Base-by-base conservation (phyloP, 345 rosid species). In the Pistacia atlantica region DNA sequence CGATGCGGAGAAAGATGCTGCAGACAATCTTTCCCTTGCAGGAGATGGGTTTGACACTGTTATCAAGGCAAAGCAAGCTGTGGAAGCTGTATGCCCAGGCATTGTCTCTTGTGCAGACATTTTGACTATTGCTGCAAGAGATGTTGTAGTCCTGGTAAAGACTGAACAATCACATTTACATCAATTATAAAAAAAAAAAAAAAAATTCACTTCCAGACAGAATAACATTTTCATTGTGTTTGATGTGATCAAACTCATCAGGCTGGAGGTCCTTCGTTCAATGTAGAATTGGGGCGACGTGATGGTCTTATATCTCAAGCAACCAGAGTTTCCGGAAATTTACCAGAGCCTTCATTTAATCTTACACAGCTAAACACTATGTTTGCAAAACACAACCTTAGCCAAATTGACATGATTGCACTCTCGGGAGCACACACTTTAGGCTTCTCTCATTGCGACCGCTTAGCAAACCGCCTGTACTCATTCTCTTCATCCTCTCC, bases 21-120 rank as follows among this genome's bases (percentile, higher is more conserved):
- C 69, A 8, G 99, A 96, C 77, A 92, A 96, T 80, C 33, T 85
- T 17, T 93, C 99, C 33, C 91, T 96, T 0, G 97, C 98, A 9
- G 99, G 98, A 78, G 99, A 96, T 31, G 99, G 98, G 4, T 96
- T 90, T 35, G 98, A 96, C 79, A 89, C 98, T 20, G 81, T 96
- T 22, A 22, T 83, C 22, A 89, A 85, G 81, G 97, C 95, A 13
- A 96, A 96, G 79, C 69, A 79, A 56, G 94, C 93, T 0, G 92
- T 93, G 4, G 99, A 96, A 84, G 70, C 78, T 31, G 65, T 6
- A 56, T 95, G 98, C 79, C 99, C 91, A 0, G 85, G 89, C 0
- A 79, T 81, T 37, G 99, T 95, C 51, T 93, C 98, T 12, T 95
- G 99, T 69, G 97, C 98, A 1, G 99, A 95, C 80, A 84, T 93